These are phyloP conservation scores for Buxus sempervirens DNA, from an alignment of 164 flowering plant genomes.

Conservation along the genomic window DNA sequence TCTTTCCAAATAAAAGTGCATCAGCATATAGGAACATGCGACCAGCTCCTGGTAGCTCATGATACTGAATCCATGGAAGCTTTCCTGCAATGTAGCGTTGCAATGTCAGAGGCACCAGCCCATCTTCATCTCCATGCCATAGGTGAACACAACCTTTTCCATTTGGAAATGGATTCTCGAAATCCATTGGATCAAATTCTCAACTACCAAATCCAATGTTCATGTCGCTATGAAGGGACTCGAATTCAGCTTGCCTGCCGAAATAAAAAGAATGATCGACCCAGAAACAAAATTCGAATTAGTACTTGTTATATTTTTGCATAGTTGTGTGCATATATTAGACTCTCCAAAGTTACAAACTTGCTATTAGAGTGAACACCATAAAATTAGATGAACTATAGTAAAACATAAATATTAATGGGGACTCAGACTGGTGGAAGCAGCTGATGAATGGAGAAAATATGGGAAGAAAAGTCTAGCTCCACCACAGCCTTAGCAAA, in stretches of 20 bases:
- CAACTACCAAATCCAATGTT: constrained; percentile 63
- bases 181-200: constrained; percentile 63
- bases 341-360: too few relatives aligned
- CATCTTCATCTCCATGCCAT: constrained; percentile 79
- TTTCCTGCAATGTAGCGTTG: constrained; percentile 49
- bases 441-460: background rate
- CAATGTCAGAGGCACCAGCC: constrained; percentile 41
- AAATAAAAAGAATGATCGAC: background rate
- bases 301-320: too few relatives aligned
- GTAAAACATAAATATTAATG: too few relatives aligned
- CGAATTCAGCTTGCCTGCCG: constrained; percentile 62
- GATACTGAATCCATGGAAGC: constrained; percentile 73
- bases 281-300: too few relatives aligned
- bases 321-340: too few relatives aligned
- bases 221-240: constrained; percentile 52
- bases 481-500: background rate
- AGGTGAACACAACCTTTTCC: constrained; percentile 64
- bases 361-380: too few relatives aligned
- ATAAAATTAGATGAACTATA: too few relatives aligned
- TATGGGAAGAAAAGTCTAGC: background rate
- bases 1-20: constrained; percentile 21
- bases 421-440: background rate
- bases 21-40: constrained; percentile 44
- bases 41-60: constrained; percentile 57
- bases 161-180: constrained; percentile 58